Conservation (phyloP, 345 rosid species). For the Geranium brycei region DNA sequence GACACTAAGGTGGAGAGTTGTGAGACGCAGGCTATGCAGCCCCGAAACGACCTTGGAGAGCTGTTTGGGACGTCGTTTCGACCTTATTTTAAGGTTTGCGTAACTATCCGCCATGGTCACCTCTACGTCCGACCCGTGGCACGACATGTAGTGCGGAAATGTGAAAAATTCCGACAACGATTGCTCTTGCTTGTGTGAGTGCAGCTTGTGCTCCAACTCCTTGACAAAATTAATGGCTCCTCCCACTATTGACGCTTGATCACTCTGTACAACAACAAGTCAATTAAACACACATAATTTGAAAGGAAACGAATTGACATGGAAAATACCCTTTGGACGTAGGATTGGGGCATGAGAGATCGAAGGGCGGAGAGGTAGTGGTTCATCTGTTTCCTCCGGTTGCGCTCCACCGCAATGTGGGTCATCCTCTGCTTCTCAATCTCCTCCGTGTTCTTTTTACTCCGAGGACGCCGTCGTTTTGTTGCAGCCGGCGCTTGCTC, state of each 20-base stretch:
- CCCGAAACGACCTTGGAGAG: slow-evolving; percentile 58
- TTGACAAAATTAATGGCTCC: slow-evolving; percentile 42
- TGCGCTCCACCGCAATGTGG: slow-evolving; percentile 98
- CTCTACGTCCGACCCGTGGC: slow-evolving; percentile 54
- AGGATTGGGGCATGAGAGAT: slow-evolving; percentile 77
- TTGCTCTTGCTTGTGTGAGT: slow-evolving; percentile 13
- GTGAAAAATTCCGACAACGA: slow-evolving; percentile 55
- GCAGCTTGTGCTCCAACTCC: slow-evolving; percentile 31
- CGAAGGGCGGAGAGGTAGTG: slow-evolving; percentile 68
- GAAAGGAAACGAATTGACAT: neutral
- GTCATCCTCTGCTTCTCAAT: slow-evolving; percentile 83
- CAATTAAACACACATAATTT: no score
- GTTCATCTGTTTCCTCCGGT: slow-evolving; percentile 86
- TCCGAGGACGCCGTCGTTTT: slow-evolving; percentile 53
- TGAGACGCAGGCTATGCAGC: slow-evolving; percentile 47
- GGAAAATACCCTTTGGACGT: slow-evolving; percentile 65
- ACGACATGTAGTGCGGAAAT: slow-evolving; percentile 36
- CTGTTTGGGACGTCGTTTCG: slow-evolving; percentile 54
- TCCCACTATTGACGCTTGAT: slow-evolving; percentile 41
- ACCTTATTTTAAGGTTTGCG: slow-evolving; percentile 67
- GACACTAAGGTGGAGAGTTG: slow-evolving; percentile 72
- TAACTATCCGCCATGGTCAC: slow-evolving; percentile 78
- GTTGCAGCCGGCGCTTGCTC: slow-evolving; percentile 27
- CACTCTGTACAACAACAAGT: no score
- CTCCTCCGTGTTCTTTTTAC: slow-evolving; percentile 65